These are phyloP conservation scores for Hyphopichia khmerensis DNA, from an alignment of 1,139 yeast species.

Conservation along the genomic window DNA sequence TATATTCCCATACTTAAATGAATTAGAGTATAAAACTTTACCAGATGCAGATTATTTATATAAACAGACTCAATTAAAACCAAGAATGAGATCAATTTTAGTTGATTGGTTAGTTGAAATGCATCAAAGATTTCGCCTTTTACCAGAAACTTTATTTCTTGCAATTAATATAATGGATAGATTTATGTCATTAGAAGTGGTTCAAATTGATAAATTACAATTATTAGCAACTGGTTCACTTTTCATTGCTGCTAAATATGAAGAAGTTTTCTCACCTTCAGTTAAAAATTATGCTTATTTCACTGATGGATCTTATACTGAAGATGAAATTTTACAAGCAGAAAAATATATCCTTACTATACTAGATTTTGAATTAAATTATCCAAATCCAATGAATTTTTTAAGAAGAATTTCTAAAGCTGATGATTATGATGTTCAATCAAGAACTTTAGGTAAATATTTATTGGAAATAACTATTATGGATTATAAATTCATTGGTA, in stretches of 20 bases:
- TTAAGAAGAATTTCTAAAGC: constrained; percentile 91
- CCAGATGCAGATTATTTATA: constrained; percentile 76
- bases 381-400: constrained; percentile 94
- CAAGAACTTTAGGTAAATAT: constrained; percentile 90
- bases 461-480: constrained; percentile 78
- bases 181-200: constrained; percentile 76
- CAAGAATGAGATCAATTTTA: constrained; percentile 83
- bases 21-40: constrained; percentile 70
- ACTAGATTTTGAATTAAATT: constrained; percentile 75
- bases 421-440: constrained; percentile 89
- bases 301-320: constrained; percentile 81
- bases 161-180: constrained; percentile 92
- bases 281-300: constrained; percentile 86
- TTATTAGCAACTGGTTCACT: constrained; percentile 86
- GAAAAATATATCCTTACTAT: constrained; percentile 80
- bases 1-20: constrained; percentile 77
- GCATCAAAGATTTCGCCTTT: constrained; percentile 78
- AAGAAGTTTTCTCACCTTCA: constrained; percentile 90
- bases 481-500: constrained; percentile 78
- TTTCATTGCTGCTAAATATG: constrained; percentile 93
- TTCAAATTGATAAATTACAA: constrained; percentile 82
- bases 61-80: constrained; percentile 74
- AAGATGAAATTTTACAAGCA: constrained; percentile 83
- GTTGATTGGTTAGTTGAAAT: constrained; percentile 96
- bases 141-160: constrained; percentile 88